These are phyloP conservation scores for Saururus chinensis DNA, from an alignment of 164 flowering plant genomes.

Conservation along the genomic window DNA sequence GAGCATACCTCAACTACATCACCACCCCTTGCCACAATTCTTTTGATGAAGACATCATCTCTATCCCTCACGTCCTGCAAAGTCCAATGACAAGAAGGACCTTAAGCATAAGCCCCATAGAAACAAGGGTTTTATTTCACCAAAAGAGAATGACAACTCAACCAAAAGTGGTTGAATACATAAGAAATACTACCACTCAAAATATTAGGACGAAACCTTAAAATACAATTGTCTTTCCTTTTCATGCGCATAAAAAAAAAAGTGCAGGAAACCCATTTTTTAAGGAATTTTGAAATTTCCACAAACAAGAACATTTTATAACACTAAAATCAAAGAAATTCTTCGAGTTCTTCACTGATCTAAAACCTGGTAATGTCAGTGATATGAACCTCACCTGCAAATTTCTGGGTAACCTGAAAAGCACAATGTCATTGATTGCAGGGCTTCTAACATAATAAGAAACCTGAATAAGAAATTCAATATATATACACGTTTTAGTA, in stretches of 20 bases:
- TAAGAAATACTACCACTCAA: background rate
- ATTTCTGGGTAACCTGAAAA: constrained; percentile 26
- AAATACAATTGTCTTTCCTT: too few relatives aligned
- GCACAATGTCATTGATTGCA: constrained; percentile 31
- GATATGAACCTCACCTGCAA: constrained; percentile 23
- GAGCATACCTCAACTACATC: constrained; percentile 36
- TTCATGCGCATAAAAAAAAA: too few relatives aligned
- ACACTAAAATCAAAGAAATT: background rate
- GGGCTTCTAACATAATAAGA: constrained; percentile 32
- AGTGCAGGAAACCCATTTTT: too few relatives aligned
- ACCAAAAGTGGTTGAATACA: background rate
- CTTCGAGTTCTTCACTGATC: background rate
- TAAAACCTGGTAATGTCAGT: background rate
- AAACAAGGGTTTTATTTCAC: background rate
- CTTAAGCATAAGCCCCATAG: background rate
- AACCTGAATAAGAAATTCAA: constrained; percentile 28
- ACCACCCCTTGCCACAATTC: constrained; percentile 49
- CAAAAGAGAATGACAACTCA: background rate
- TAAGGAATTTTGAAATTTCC: background rate
- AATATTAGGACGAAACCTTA: background rate
- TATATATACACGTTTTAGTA: too few relatives aligned
- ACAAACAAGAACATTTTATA: background rate
- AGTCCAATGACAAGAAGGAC: background rate
- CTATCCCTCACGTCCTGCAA: constrained; percentile 14
- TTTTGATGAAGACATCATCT: constrained; percentile 35